These are phyloP conservation scores for Cladophialophora yegresii DNA, from an alignment of 2,329 filamentous ascomycete species.

Conservation along the genomic window DNA sequence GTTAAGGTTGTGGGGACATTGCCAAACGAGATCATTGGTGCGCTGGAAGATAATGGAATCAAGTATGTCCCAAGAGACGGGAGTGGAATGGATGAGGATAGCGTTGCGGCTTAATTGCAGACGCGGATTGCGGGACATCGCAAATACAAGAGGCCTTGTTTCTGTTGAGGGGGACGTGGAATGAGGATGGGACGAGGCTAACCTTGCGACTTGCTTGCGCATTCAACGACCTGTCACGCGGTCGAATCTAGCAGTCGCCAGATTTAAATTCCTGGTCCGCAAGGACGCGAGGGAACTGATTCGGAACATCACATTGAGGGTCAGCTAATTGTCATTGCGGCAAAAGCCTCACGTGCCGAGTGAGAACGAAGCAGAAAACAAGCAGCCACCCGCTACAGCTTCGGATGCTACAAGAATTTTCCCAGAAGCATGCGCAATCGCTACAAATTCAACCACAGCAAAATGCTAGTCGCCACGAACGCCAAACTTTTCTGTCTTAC, in stretches of 20 bases:
- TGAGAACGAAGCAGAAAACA: background rate
- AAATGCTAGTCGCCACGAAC: background rate
- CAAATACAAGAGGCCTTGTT: background rate
- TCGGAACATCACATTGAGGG: background rate
- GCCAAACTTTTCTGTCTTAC: conserved; percentile 21
- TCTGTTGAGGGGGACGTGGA: background rate
- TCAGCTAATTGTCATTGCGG: background rate
- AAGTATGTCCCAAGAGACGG: conserved; percentile 61
- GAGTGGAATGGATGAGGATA: conserved; percentile 51
- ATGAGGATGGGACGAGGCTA: background rate
- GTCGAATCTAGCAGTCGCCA: background rate
- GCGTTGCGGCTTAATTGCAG: conserved; percentile 34
- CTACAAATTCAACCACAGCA: background rate
- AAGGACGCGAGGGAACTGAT: background rate
- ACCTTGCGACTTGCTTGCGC: background rate
- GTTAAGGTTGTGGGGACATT: conserved; percentile 83
- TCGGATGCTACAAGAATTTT: background rate
- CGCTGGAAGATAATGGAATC: conserved; percentile 60
- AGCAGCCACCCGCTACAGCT: background rate
- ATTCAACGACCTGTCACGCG: background rate
- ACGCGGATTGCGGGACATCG: background rate
- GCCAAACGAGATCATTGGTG: conserved; percentile 59
- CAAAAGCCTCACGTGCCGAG: background rate
- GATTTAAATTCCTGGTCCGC: background rate
- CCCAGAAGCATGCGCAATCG: conserved; percentile 2